These are phyloP conservation scores for Pythium sukuiense DNA, from an alignment of 352 stramenopile species.

Conservation along the genomic window DNA sequence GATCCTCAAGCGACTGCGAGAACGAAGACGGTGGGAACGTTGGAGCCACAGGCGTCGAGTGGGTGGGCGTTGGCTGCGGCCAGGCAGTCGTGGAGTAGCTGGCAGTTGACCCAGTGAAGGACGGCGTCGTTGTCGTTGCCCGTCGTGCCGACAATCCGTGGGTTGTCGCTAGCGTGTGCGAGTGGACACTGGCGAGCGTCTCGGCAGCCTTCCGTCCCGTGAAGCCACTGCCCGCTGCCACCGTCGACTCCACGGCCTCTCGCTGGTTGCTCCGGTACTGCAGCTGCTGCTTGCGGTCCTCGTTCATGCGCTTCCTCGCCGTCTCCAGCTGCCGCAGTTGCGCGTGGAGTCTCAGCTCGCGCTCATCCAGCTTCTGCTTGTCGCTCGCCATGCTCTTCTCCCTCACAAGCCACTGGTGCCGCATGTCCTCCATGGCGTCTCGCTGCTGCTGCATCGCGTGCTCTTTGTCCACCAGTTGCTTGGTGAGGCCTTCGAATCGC, in stretches of 20 bases:
- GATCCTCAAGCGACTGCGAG: constrained; percentile 29
- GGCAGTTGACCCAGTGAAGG: background rate
- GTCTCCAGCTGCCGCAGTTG: constrained; percentile 62
- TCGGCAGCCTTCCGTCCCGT: background rate
- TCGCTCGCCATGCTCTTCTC: constrained; percentile 38
- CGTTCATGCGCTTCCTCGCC: constrained; percentile 40
- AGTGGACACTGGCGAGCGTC: background rate
- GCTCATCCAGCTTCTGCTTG: constrained; percentile 45
- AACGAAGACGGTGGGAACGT: background rate
- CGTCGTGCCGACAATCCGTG: background rate
- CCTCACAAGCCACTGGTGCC: constrained; percentile 15
- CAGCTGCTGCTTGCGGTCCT: constrained; percentile 48
- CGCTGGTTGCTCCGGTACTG: constrained; percentile 8
- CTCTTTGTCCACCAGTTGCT: constrained; percentile 22
- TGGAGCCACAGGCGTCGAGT: background rate
- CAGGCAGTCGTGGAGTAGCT: background rate
- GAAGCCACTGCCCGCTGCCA: background rate
- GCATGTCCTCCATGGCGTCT: constrained; percentile 7
- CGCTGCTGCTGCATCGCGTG: constrained; percentile 16
- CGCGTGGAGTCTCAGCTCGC: constrained; percentile 45
- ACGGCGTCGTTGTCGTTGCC: background rate
- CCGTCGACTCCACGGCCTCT: background rate
- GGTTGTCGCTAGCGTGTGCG: background rate
- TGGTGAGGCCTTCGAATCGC: constrained; percentile 15
- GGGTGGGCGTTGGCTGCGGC: background rate